Evolutionary conservation across 1,139 yeast genomes (phyloP).

Genomic region (Saccharomyces hybrid): DNA sequence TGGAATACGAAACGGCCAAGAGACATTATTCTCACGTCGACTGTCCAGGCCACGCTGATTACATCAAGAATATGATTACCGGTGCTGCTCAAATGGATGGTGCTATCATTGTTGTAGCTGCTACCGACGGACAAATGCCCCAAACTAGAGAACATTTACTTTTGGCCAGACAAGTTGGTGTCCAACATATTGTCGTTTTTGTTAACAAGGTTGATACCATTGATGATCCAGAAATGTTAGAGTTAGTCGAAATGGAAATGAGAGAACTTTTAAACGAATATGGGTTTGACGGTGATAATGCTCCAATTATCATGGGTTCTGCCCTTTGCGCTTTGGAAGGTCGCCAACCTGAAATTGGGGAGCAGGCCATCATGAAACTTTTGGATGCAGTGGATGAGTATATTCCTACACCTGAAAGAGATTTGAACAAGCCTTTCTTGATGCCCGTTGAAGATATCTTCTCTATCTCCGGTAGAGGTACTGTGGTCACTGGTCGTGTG

Average conservation of each 20-base stretch:
- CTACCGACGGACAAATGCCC: conserved; percentile 99
- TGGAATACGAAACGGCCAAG: conserved; percentile 85
- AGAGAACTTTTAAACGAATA: conserved; percentile 85
- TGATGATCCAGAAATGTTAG: conserved; percentile 98
- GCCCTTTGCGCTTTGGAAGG: conserved; percentile 94
- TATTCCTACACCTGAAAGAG: conserved; percentile 96
- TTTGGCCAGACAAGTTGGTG: conserved; percentile 99
- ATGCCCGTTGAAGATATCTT: conserved; percentile 97
- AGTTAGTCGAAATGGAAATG: conserved; percentile 99
- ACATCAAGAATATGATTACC: conserved; percentile 97
- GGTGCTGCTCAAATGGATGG: conserved; percentile 99
- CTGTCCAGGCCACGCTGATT: conserved; percentile 99
- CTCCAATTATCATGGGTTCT: conserved; percentile 98
- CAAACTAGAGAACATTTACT: conserved; percentile 98
- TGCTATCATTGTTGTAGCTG: conserved; percentile 98
- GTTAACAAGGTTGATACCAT: conserved; percentile 97
- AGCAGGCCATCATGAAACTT: conserved; percentile 70
- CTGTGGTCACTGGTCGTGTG: conserved; percentile 97
- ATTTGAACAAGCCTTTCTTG: conserved; percentile 90
- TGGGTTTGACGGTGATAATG: conserved; percentile 97
- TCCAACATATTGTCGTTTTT: conserved; percentile 91
- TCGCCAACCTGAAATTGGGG: conserved; percentile 87
- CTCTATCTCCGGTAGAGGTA: conserved; percentile 99
- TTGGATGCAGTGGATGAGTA: conserved; percentile 88
- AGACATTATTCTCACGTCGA: conserved; percentile 97